Evolutionary conservation across 2,329 filamentous ascomycete species (phyloP).

Genomic region (Calonectria pseudoreteaudii): DNA sequence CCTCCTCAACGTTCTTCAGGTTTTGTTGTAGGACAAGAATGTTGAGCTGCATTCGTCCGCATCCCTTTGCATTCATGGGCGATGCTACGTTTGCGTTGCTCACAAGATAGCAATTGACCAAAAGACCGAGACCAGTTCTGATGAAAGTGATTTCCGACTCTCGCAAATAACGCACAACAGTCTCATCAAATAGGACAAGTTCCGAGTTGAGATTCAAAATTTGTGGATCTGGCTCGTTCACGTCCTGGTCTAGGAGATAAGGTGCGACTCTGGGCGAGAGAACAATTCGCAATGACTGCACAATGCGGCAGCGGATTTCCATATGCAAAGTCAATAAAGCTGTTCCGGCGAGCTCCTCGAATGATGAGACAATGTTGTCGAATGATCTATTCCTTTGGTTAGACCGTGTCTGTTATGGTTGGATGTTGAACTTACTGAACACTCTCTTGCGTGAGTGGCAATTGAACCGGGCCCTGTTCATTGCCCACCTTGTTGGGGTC

Average conservation of each 20-base stretch:
- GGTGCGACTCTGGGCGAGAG: conserved; percentile 71
- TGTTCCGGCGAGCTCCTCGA: conserved; percentile 82
- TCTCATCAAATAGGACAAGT: conserved; percentile 89
- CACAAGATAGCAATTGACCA: conserved; percentile 85
- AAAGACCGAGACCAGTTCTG: conserved; percentile 77
- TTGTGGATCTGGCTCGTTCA: conserved; percentile 81
- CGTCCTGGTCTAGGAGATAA: conserved; percentile 76
- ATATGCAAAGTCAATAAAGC: conserved; percentile 89
- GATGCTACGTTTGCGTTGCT: conserved; percentile 77
- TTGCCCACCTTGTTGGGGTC: conserved; percentile 68
- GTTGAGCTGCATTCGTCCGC: conserved; percentile 90
- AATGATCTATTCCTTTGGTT: conserved; percentile 70
- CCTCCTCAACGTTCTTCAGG: conserved; percentile 88
- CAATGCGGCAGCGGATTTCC: conserved; percentile 86
- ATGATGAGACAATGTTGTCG: conserved; percentile 86
- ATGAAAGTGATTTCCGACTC: conserved; percentile 80
- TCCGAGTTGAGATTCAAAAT: conserved; percentile 88
- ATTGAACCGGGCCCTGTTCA: conserved; percentile 77
- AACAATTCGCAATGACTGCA: conserved; percentile 78
- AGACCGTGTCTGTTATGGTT: conserved; percentile 26
- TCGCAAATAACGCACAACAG: conserved; percentile 78
- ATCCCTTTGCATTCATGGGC: conserved; percentile 87
- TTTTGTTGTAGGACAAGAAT: conserved; percentile 96
- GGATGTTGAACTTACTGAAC: conserved; percentile 70
- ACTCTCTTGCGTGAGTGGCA: conserved; percentile 89